Conservation (phyloP, 208 protist species). For the Hexamita inflata region DNA sequence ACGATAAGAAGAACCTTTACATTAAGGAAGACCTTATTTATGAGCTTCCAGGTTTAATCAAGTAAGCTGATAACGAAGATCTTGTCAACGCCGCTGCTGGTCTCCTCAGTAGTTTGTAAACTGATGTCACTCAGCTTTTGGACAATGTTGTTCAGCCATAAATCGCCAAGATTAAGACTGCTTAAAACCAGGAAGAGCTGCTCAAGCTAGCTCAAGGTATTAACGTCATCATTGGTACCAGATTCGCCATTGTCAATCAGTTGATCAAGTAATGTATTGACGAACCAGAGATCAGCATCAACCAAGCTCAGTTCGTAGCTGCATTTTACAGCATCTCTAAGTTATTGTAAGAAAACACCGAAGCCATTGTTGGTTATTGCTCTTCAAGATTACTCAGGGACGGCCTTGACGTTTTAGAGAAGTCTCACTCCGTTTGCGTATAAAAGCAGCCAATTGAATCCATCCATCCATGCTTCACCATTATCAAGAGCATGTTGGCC, state of each 20-base stretch:
- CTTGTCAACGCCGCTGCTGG: not conserved
- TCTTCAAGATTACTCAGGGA: too few relatives aligned
- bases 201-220: not conserved
- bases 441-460: too few relatives aligned
- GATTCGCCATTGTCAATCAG: not conserved
- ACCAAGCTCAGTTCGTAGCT: not conserved
- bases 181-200: not conserved
- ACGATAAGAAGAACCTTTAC: not conserved
- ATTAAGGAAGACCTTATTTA: not conserved
- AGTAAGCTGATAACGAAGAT: not conserved
- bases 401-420: too few relatives aligned
- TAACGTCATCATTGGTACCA: not conserved
- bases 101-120: not conserved
- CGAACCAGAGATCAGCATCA: not conserved
- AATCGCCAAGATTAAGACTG: not conserved
- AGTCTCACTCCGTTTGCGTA: too few relatives aligned
- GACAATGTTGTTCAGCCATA: not conserved
- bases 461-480: not conserved
- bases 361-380: too few relatives aligned
- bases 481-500: not conserved
- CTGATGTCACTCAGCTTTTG: not conserved
- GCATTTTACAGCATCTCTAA: not conserved
- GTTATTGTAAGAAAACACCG: not conserved
- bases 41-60: not conserved
- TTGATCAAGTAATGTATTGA: not conserved